Base-by-base conservation (phyloP, 345 rosid genomes). In the Syzygium grande region DNA sequence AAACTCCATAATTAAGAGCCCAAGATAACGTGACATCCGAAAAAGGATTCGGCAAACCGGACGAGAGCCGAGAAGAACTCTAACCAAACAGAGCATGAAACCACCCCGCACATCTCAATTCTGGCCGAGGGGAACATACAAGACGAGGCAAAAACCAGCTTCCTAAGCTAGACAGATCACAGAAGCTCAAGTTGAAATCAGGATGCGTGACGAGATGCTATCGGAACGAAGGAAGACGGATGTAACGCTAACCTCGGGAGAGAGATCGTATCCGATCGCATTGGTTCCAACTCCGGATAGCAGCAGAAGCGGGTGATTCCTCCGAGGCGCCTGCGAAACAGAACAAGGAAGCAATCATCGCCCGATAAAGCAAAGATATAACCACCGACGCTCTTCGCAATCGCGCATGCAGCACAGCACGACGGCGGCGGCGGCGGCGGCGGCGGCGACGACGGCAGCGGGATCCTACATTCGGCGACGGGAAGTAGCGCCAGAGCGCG, bases 261-360 rank as follows among this genome's bases (percentile, higher is more conserved):
- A 92, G 86, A 96, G 97, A 92, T 96, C 98, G 86, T 90, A 97
- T 55, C 94, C 95, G 85, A 94, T 86, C 63, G 99, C 98, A 88
- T 97, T 97, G 21, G 94, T 93, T 7, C 94, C 99, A 73, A 97
- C 90, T 19, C 98, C 98, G 5, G 97, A 94, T 84, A 97, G 86
- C 84, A 97, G 91, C 89, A 97, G 55, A 89, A 97, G 84, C 19
- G 99, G 98, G 90, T 93, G 98, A n/a, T 93, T 95, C 93, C 97
- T 93, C 58, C 83, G 86, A 12, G 92, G 92, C 85, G 92, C 95
- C 96, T 92, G 87, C 53, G 38, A 53, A 79, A 38, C 46, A 19
- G 7, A 16, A 85, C 73, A 38, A 3, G 80, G 11, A 19, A 52
- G 3, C 46, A 25, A 52, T n/a, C 86, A 49, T 25, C 86, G 13